A percentile compares a stretch with the other conserved stretches of the same genome.
Conservation (phyloP, 2,329 filamentous ascomycete genomes). For the Ophiostoma sp. region DNA sequence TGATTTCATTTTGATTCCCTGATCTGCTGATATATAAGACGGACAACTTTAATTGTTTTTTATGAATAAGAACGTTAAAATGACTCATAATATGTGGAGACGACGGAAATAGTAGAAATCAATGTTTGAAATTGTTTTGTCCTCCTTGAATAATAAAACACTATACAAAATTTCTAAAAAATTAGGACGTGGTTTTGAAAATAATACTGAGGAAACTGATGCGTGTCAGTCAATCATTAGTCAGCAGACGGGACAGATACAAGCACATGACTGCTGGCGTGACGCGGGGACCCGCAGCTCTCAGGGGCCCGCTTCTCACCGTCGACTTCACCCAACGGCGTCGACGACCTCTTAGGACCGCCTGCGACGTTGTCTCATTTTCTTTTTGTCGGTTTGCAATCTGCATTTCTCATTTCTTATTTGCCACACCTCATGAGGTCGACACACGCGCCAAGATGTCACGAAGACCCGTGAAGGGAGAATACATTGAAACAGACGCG, state of each 20-base stretch:
- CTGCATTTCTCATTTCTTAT: background rate
- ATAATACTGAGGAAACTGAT: background rate
- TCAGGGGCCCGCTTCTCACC: conserved; percentile 8
- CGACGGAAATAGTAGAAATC: too few species aligned
- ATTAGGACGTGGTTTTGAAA: too few species aligned
- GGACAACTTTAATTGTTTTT: too few species aligned
- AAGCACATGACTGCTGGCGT: background rate
- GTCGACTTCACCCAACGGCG: background rate
- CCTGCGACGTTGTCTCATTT: too few species aligned
- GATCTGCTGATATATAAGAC: too few species aligned
- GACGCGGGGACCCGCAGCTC: background rate
- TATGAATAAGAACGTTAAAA: too few species aligned
- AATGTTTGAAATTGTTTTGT: too few species aligned
- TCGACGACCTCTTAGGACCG: background rate
- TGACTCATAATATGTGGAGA: too few species aligned
- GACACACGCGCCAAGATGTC: conserved; percentile 49
- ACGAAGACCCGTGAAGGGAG: conserved; percentile 71
- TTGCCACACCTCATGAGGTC: conserved; percentile 14
- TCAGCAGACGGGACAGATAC: background rate
- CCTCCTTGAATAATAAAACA: too few species aligned
- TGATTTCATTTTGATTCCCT: too few species aligned
- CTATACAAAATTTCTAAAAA: too few species aligned
- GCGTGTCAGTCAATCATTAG: background rate
- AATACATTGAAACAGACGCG: conserved; percentile 97
- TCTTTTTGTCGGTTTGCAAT: too few species aligned